Percentiles rank a stretch among this genome's conserved stretches.
These are phyloP conservation scores for Cercospora brassicicola DNA, from an alignment of 2,329 filamentous ascomycete species.

Conservation along the genomic window DNA sequence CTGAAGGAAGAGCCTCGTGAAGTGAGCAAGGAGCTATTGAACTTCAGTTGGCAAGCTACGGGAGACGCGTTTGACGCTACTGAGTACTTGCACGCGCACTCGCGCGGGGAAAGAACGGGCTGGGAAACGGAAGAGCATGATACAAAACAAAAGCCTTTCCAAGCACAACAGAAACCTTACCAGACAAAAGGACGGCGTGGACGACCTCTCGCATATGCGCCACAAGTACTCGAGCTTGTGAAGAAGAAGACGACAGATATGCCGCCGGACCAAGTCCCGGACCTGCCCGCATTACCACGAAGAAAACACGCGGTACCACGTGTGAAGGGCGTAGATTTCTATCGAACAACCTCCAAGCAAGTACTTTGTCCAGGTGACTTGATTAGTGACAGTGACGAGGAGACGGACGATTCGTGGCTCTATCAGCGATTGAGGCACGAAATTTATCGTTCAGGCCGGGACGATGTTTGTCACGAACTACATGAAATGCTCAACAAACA, in stretches of 20 bases:
- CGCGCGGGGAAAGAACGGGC: constrained; percentile 38
- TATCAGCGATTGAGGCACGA: constrained; percentile 35
- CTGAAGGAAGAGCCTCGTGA: constrained; percentile 16
- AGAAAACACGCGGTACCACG: constrained; percentile 41
- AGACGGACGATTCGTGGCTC: constrained; percentile 43
- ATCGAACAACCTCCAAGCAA: constrained; percentile 44
- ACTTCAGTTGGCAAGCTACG: constrained; percentile 38
- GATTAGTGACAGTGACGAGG: constrained; percentile 49
- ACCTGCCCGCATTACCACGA: constrained; percentile 26
- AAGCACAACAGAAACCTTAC: background rate
- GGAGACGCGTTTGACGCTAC: constrained; percentile 39
- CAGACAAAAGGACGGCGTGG: background rate
- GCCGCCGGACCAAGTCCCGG: constrained; percentile 27
- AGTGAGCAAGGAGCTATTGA: constrained; percentile 27
- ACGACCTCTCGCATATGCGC: background rate
- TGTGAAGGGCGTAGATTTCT: constrained; percentile 42
- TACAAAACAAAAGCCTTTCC: background rate
- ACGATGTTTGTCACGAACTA: constrained; percentile 37
- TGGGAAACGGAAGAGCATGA: constrained; percentile 27
- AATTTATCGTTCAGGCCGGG: constrained; percentile 31
- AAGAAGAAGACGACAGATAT: constrained; percentile 11
- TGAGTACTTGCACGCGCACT: constrained; percentile 29
- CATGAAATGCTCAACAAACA: constrained; percentile 42
- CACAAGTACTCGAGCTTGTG: constrained; percentile 5
- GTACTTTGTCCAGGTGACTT: constrained; percentile 41